phyloP scores from a whole-genome alignment of 2,329 filamentous ascomycete species.

The Sclerotinia subarctica region DNA sequence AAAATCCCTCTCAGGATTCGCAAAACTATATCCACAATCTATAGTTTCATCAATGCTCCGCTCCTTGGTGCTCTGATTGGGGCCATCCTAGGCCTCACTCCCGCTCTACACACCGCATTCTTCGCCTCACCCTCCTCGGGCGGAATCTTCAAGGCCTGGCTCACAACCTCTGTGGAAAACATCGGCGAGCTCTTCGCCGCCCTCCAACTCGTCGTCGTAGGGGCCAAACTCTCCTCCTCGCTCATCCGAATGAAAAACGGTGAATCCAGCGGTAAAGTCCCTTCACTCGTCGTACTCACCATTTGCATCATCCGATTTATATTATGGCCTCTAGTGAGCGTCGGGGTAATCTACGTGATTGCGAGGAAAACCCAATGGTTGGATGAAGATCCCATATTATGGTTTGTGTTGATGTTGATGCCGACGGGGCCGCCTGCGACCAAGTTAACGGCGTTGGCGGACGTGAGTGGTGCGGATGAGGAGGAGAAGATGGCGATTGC shows the following conservation, averaged over 20 bases:
- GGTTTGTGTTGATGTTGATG: constrained; percentile 57
- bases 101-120: constrained; percentile 58
- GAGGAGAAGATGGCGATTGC: constrained; percentile 44
- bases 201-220: constrained; percentile 63
- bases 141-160: constrained; percentile 64
- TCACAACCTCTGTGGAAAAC: constrained; percentile 59
- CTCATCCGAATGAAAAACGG: constrained; percentile 45
- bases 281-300: constrained; percentile 48
- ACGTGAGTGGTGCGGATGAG: constrained; percentile 43
- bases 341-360: constrained; percentile 53
- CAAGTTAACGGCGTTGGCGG: constrained; percentile 46
- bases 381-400: constrained; percentile 58
- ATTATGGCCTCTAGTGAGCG: constrained; percentile 56
- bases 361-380: constrained; percentile 52
- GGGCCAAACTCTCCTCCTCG: constrained; percentile 58
- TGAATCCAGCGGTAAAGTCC: constrained; percentile 42
- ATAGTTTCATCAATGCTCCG: constrained; percentile 58
- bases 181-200: constrained; percentile 62
- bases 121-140: constrained; percentile 56
- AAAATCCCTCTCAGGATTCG: constrained; percentile 29
- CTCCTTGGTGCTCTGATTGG: constrained; percentile 58
- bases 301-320: constrained; percentile 56
- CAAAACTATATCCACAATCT: constrained; percentile 34
- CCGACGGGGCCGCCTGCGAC: constrained; percentile 47
- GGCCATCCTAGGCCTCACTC: constrained; percentile 56